Base-by-base conservation (phyloP, 2,329 filamentous ascomycete species). In the Cladosporium sp. region DNA sequence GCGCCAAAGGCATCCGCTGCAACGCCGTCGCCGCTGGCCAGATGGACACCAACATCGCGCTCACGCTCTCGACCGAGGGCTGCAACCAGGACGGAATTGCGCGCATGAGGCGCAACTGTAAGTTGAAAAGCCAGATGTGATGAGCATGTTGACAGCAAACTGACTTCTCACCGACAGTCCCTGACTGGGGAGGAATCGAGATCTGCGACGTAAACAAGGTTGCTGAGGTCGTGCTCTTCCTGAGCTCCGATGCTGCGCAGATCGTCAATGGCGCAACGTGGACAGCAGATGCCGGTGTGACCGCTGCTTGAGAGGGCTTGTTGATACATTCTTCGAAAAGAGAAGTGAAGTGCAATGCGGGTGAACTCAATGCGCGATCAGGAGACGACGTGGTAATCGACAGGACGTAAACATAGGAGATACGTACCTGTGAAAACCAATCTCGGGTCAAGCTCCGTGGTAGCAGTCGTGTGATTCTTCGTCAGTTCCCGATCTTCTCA, bases 41-140 rank as follows among this genome's bases (percentile, higher is more conserved):
- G n/a, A 81, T 82, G 75, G 55, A 69, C 14, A 82, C 80, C 9
- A 81, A 82, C 56, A 81, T 83, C 46, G 58, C 54, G 2, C 74
- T 77, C 31, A 69, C 70, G 2, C 70, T 81, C 8, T 48, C 46
- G 8, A 56, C 58, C 10, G 56, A 56, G 19, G 60, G 58, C 14
- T 55, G 63, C 45, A 67, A 68, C 52, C 58, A 62, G 56, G 65
- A 64, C 44, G 65, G 65, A 32, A 49, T 66, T 46, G 55, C 40
- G 7, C 34, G 59, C 4, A 59, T 62, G 58, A 54, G 52, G 49
- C 55, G 59, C 49, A 56, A 52, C 11, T 65, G 62, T 63, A 54
- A 59, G 58, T 58, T 9, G 3, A 43, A 28, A 44, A 44, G 31
- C 8, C 31, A 28, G 22, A 7, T 28, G 22, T 28, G 22, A 28